Evolutionary conservation across 352 stramenopile genomes (phyloP).

Genomic region (Pythium vanterpoolii): DNA sequence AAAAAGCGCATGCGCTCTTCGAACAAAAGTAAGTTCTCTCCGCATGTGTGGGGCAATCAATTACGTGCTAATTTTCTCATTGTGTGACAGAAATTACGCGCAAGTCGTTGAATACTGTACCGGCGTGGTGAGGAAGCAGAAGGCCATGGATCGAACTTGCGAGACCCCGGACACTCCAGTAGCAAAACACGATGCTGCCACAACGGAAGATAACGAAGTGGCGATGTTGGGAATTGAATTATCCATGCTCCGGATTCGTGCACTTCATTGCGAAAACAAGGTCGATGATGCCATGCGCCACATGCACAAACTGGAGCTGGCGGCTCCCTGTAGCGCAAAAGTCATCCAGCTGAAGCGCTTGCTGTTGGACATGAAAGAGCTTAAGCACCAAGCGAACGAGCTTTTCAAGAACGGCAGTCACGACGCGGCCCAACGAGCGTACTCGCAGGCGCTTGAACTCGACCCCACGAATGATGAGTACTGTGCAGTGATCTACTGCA

Average conservation of each 20-base stretch:
- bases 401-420: conserved; percentile 61
- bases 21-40: conserved; percentile 52
- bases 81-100: conserved; percentile 41
- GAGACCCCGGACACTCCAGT: not conserved
- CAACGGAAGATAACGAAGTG: conserved; percentile 36
- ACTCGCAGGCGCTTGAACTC: conserved; percentile 61
- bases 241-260: conserved; percentile 28
- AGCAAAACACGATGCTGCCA: conserved; percentile 2
- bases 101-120: conserved; percentile 48
- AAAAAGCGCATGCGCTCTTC: conserved; percentile 63
- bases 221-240: conserved; percentile 61
- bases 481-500: conserved; percentile 78
- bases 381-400: conserved; percentile 67
- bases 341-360: conserved; percentile 68
- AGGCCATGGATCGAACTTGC: conserved; percentile 16
- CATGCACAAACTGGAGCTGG: conserved; percentile 53
- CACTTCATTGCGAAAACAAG: conserved; percentile 78
- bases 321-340: conserved; percentile 65
- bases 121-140: conserved; percentile 53
- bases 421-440: conserved; percentile 45
- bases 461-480: conserved; percentile 70
- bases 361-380: conserved; percentile 61
- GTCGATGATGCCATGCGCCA: conserved; percentile 51
- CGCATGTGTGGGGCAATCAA: not conserved
- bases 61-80: not conserved